Base-by-base conservation (phyloP, 2,329 filamentous ascomycete genomes). In the Trichophyton verrucosum region DNA sequence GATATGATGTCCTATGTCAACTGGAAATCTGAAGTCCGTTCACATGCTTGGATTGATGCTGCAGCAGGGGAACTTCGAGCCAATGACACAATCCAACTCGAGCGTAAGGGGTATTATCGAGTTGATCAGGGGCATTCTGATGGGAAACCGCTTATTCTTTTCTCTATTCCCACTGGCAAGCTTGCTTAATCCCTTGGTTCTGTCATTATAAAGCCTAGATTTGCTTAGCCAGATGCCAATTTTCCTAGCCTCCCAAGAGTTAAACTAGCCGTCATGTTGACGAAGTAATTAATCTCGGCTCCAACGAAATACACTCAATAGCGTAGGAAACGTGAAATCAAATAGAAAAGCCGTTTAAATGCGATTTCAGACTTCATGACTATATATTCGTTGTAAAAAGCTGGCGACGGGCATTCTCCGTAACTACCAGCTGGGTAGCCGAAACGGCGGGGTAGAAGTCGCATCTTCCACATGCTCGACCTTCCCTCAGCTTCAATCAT, bases 1-100 rank as follows among this genome's bases (percentile, higher is more conserved):
- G 81, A 86, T 57, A 78, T 91, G 22, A 88, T 92, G 73, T 84
- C 91, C 65, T 92, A 85, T 73, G 74, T 95, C 61, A 92, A 84
- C 68, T 81, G 84, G 20, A 78, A 82, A 58, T 92, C 88, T 0
- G 84, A 87, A 68, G 83, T 81, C 51, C 84, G 84, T 76, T 85
- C 85, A 58, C 81, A 86, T 65, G 88, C 87, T 0, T 72, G 87
- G 60, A 89, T 87, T 47, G 90, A 95, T 69, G 85, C 82, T 68
- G 91, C 89, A 67, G 85, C 92, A 0, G 80, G 80, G 0, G 79
- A 83, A 63, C 78, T 95, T 56, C 90, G 89, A 80, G 84, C 83
- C 71, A 87, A 89, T 68, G 89, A 94, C 67, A 89, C 95, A 62
- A 87, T 95, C 65, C 90, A 95, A 77, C 85, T 95, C 47, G 90